These are phyloP conservation scores for Penicillium psychrosexuale DNA, from an alignment of 2,329 filamentous ascomycete genomes.

Conservation along the genomic window DNA sequence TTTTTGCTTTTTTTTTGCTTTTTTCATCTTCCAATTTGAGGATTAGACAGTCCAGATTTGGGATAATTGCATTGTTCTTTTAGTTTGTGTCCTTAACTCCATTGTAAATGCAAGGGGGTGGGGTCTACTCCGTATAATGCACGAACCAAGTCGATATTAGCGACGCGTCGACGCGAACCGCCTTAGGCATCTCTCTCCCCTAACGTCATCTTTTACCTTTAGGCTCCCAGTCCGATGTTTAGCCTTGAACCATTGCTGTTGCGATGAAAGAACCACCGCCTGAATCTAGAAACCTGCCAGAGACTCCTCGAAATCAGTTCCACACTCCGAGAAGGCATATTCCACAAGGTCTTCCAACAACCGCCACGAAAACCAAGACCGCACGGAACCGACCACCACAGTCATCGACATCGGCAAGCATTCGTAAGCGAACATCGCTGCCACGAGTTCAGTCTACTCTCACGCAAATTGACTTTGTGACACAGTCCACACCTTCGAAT, in stretches of 20 bases:
- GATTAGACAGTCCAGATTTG: background rate
- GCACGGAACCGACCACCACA: constrained; percentile 13
- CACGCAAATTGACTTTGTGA: constrained; percentile 43
- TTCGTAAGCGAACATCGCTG: constrained; percentile 18
- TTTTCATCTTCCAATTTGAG: background rate
- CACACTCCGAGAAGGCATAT: constrained; percentile 23
- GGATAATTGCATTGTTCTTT: background rate
- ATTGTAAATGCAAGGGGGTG: background rate
- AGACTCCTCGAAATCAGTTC: constrained; percentile 18
- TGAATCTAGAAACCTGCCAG: constrained; percentile 12
- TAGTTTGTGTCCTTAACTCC: background rate
- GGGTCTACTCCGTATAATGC: background rate
- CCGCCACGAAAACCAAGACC: constrained; percentile 14
- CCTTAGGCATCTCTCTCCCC: constrained; percentile 1
- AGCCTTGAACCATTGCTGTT: constrained; percentile 8
- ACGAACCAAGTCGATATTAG: constrained; percentile 9
- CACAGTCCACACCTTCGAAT: constrained; percentile 20
- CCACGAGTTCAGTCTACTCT: constrained; percentile 37
- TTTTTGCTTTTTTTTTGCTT: background rate
- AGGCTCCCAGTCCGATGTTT: constrained; percentile 11
- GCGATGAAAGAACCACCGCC: constrained; percentile 30
- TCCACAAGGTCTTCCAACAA: constrained; percentile 8
- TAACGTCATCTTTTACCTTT: constrained; percentile 9
- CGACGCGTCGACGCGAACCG: constrained; percentile 7
- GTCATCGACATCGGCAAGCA: constrained; percentile 18